Base-by-base conservation (phyloP, 371 early-diverging fungal genomes). In the Mortierella sp. region DNA sequence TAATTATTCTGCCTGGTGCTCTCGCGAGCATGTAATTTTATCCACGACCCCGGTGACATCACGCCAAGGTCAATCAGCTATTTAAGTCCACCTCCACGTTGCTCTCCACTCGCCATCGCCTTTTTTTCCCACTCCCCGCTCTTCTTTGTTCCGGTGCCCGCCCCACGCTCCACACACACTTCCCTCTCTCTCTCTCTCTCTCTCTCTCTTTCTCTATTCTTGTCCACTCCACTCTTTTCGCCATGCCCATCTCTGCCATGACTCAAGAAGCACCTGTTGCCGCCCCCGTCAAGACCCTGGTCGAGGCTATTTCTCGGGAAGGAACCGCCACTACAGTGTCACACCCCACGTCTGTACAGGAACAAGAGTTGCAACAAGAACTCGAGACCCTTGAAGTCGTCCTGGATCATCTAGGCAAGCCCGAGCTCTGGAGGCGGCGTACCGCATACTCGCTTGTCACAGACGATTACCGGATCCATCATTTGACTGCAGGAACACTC, bases 401-500 rank as follows among this genome's bases (percentile, higher is more conserved):
- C 23, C 6, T 38, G 12, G 41, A 55, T 13, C 61, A 69, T 31
- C 31, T 26, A 5, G 50, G 43, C 6, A 58, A 64, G 8, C 3
- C 61, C 7, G 58, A 63, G 30, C 42, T 30, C 57, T 74, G 76
- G 76, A 64, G n/a, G 46, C 69, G 76, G 16, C 68, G 58, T 14
- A 46, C 31, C 21, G 68, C 76, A 3, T 68, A 78, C 41, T 58
- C 81, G 2, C 43, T 58, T 21, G 57, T 81, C 52, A 64, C 57
- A 12, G 74, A 72, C 10, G 73, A 72, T 2, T 56, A 64, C 47
- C 31, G 61, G 18, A 21, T 52, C 10, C 52, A 79, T 21, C 79
- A 73, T 47, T 60, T 88, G 54, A 85, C 86, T n/a, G 86, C 86
- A 9, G 82, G 81, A n/a, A 83, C 83, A 1, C 66, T 88, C 23